Conservation (phyloP, 257 asterid genomes). For the Solanum sejunctum region DNA sequence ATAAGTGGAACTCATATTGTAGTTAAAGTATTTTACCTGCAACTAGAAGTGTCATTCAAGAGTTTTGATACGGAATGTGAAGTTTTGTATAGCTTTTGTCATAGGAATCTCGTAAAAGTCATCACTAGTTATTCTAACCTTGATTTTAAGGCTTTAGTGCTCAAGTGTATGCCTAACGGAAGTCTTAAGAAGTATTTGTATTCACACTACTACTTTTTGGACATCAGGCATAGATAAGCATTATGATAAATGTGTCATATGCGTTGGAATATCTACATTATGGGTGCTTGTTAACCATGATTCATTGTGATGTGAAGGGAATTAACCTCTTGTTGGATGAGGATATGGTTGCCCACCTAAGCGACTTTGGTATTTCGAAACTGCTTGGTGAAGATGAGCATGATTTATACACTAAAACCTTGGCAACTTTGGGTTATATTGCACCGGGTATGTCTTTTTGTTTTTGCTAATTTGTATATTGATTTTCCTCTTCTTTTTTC, state of each 20-base stretch:
- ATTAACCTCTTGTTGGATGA: not conserved
- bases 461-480: too few relatives aligned
- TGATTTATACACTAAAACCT: not conserved
- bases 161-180: too few relatives aligned
- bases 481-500: not conserved
- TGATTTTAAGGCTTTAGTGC: too few relatives aligned
- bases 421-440: not conserved
- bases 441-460: not conserved
- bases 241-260: not conserved
- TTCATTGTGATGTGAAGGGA: not conserved
- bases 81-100: too few relatives aligned
- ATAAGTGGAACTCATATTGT: too few relatives aligned
- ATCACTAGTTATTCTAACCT: too few relatives aligned
- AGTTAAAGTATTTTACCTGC: too few relatives aligned
- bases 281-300: not conserved
- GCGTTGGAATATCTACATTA: not conserved
- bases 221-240: not conserved
- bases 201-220: not conserved
- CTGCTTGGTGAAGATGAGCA: not conserved
- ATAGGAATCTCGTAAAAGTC: too few relatives aligned
- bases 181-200: too few relatives aligned
- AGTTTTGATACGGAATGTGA: too few relatives aligned
- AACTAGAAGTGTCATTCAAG: too few relatives aligned
- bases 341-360: not conserved
- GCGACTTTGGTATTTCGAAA: not conserved